Evolutionary conservation across 2,329 filamentous ascomycete species (phyloP), one percentile per base, ranked within the genome.

Genomic region (Monosporascus sp.): DNA sequence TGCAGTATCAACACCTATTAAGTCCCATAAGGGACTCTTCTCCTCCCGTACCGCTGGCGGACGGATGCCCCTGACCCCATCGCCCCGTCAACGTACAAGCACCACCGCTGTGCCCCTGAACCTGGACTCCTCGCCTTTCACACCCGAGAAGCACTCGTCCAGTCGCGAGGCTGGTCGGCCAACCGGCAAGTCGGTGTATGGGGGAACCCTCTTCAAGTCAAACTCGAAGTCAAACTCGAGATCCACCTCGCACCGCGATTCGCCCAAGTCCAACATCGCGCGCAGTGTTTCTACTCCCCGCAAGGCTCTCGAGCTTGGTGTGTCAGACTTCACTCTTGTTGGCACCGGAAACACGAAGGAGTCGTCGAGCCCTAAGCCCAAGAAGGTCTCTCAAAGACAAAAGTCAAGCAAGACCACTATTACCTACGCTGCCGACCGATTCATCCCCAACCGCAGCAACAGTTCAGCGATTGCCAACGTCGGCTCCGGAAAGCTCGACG

Each of bases 191-290:
- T 91, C 91, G 7, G 85, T 91, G 56, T 94, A 90, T 71, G 84
- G 87, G 57, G 88, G 86, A 59, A 92, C 91, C 73, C 78, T 96
- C 54, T 83, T 90, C 59, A 81, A 89, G 56, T 87, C 91, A 68
- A 88, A 96, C 67, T 81, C 88, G 58, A 88, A 88, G 66, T 86
- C 81, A 2, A 74, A 73, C 56, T 80, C 85, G 57, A 87, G 86
- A 76, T 75, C 80, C 1, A 16, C 41, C 41, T 77, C 82, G 41
- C 87, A 90, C 71, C 87, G 89, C 49, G 89, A 94, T 69, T 97
- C 93, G 2, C 91, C 92, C 69, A 97, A 97, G 79, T 97, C 92
- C 55, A 97, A 97, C 79, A 97, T 97, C 71, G 90, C 88, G 61
- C 84, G 85, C 60, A 76, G 76, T 43, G 82, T 84, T 53, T 81